A percentile compares a stretch with the other conserved stretches of the same genome.
These are phyloP conservation scores for Coemansia nantahalensis DNA, from an alignment of 192 early-diverging fungal species.

Conservation along the genomic window DNA sequence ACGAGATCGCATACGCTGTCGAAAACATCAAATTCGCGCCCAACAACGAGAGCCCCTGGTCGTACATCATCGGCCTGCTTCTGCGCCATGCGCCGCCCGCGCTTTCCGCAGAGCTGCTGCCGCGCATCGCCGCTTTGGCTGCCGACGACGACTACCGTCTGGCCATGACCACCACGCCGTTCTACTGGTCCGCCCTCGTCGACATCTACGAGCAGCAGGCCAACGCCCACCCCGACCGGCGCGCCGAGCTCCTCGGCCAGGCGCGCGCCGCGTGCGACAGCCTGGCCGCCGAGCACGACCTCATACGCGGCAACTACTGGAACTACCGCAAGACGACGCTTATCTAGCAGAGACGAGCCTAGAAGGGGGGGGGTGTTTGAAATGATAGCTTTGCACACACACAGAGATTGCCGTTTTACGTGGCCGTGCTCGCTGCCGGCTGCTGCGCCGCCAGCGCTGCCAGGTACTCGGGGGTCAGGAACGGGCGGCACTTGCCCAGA, in stretches of 20 bases:
- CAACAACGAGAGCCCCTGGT: slow-evolving; percentile 92
- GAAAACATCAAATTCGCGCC: slow-evolving; percentile 77
- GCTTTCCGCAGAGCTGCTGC: slow-evolving; percentile 30
- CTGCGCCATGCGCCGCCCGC: slow-evolving; percentile 31
- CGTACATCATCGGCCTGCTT: slow-evolving; percentile 74
- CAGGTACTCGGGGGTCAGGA: slow-evolving; percentile 32
- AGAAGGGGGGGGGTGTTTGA: too few species aligned
- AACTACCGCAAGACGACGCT: slow-evolving; percentile 27
- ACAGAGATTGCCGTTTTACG: too few species aligned
- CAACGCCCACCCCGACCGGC: slow-evolving; percentile 6
- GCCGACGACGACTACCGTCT: slow-evolving; percentile 7
- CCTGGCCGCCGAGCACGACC: slow-evolving; percentile 31
- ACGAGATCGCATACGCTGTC: slow-evolving; percentile 59
- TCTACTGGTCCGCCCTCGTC: slow-evolving; percentile 49
- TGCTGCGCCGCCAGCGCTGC: not conserved
- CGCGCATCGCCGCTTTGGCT: slow-evolving; percentile 28
- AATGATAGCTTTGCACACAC: too few species aligned
- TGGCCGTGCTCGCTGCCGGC: too few species aligned
- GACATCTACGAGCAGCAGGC: slow-evolving; percentile 46
- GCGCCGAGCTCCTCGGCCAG: slow-evolving; percentile 7
- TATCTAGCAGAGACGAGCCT: not conserved
- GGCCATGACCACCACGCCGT: slow-evolving; percentile 26
- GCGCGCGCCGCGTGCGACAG: slow-evolving; percentile 24
- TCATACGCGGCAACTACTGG: slow-evolving; percentile 44
- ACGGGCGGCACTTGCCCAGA: slow-evolving; percentile 14